Evolutionary conservation across 768 basidiomycete genomes (phyloP), one percentile per base, ranked within the genome.

Genomic region (Serendipita sp.): DNA sequence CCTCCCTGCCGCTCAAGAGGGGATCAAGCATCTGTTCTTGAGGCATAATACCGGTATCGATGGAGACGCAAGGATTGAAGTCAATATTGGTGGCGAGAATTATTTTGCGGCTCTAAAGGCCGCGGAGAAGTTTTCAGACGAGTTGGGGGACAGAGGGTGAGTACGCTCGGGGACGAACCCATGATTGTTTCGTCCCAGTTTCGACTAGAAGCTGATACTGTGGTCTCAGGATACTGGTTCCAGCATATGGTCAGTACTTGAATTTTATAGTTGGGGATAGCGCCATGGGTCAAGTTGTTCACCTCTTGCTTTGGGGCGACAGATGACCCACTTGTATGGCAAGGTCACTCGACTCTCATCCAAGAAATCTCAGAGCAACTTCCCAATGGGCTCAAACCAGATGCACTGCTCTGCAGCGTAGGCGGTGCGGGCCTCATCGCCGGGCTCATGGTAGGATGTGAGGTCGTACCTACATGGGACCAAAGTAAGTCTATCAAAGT

Each of bases 311-410:
- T 23, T 23, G 23, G 29, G 43, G 43, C 44, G 31, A 55, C 33
- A 67, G 85, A 89, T 48, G 76, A 88, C 68, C 79, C 81, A 4
- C 70, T 78, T 2, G 63, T 90, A 13, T 89, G 88, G 88, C 78
- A 84, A 69, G 88, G 88, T 1, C 86, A 89, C 69, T 78, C 82
- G n/a, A 85, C 86, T 16, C 83, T 90, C 78, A 75, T 90, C 44
- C 69, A 73, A 15, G 88, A 90, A 69, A 81, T 88, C 46, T 70
- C 75, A 16, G 69, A 71, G 8, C 85, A 88, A 66, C 74, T 88
- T 3, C 72, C 72, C 0, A 13, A 50, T 10, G 64, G 16, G 27
- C 66, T 67, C 2, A 80, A 78, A 67, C 87, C 88, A 3, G 81
- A 84, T 65, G 86, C 85, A 0, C 83, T 90, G 46, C 82, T 89